phyloP scores from a whole-genome alignment of 202 grass and related monocot genomes.

The Panicum hallii region DNA sequence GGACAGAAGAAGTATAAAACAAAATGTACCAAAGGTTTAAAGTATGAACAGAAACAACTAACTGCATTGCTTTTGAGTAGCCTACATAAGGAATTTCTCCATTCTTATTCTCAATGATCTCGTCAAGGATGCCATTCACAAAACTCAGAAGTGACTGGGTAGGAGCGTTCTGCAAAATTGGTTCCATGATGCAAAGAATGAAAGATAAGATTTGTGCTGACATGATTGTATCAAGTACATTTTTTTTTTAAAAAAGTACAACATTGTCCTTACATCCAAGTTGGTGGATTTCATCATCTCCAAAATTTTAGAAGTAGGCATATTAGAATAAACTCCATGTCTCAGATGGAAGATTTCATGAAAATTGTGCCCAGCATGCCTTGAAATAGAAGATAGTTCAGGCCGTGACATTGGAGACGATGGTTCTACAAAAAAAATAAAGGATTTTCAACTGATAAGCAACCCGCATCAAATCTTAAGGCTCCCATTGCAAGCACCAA shows the following conservation, averaged over 20 bases:
- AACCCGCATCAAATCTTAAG: constrained; percentile 15
- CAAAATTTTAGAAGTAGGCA: constrained; percentile 69
- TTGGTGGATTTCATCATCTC: constrained; percentile 83
- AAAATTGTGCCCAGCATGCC: constrained; percentile 70
- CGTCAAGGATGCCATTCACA: constrained; percentile 72
- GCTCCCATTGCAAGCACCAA: background rate
- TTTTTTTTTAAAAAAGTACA: background rate
- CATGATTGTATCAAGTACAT: constrained; percentile 6
- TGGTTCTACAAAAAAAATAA: constrained; percentile 70
- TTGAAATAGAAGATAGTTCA: constrained; percentile 62
- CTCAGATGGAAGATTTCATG: constrained; percentile 89
- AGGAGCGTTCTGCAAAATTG: constrained; percentile 64
- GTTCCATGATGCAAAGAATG: constrained; percentile 17
- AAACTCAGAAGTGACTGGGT: constrained; percentile 75
- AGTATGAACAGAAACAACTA: constrained; percentile 68
- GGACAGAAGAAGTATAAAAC: constrained; percentile 19
- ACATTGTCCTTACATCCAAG: constrained; percentile 72
- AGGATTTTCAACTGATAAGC: constrained; percentile 20
- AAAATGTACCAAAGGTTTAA: constrained; percentile 34
- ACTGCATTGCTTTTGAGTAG: constrained; percentile 75
- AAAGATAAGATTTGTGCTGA: constrained; percentile 15
- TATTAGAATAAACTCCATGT: constrained; percentile 76
- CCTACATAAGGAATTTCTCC: constrained; percentile 77
- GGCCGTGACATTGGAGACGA: constrained; percentile 51
- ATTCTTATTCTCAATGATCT: constrained; percentile 72